These are phyloP conservation scores for Collybia sordida DNA, from an alignment of 768 basidiomycete genomes.

Conservation along the genomic window DNA sequence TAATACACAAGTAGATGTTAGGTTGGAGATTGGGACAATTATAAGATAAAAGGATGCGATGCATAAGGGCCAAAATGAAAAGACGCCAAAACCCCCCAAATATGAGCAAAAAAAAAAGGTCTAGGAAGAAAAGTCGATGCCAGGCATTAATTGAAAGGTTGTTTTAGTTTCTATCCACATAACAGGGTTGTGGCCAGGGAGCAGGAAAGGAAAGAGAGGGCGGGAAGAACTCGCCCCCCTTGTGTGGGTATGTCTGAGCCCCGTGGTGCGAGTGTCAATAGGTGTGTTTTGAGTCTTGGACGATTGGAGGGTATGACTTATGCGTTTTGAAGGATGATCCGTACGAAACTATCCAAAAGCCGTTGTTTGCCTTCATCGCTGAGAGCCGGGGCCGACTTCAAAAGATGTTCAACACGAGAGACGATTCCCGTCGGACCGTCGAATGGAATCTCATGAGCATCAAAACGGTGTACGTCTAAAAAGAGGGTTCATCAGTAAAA, in stretches of 20 bases:
- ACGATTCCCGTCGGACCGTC: conserved; percentile 74
- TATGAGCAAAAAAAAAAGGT: neutral
- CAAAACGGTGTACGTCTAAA: conserved; percentile 72
- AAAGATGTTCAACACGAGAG: conserved; percentile 58
- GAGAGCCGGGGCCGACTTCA: conserved; percentile 48
- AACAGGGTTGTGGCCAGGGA: neutral
- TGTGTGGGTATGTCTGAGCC: no score
- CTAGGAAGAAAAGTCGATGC: neutral
- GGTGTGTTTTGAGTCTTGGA: neutral
- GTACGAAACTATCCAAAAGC: conserved; percentile 60
- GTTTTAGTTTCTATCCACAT: conserved; percentile 1
- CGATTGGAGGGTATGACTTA: conserved; percentile 14
- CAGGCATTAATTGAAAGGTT: neutral
- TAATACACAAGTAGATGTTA: conserved; percentile 12
- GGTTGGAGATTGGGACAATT: neutral
- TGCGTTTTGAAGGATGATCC: conserved; percentile 55
- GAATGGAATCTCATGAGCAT: conserved; percentile 71
- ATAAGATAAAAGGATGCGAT: conserved; percentile 5
- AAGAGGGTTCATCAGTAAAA: conserved; percentile 13
- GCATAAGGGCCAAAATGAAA: conserved; percentile 4
- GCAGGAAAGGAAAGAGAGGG: neutral
- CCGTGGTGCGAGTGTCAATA: no score
- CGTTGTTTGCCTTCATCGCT: conserved; percentile 45
- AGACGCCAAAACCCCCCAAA: conserved; percentile 5
- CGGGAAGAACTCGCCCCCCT: neutral